Percentiles rank a stretch among this genome's conserved stretches.
phyloP scores from a whole-genome alignment of 139 green algal species.

The Chlamydomonas urium region DNA sequence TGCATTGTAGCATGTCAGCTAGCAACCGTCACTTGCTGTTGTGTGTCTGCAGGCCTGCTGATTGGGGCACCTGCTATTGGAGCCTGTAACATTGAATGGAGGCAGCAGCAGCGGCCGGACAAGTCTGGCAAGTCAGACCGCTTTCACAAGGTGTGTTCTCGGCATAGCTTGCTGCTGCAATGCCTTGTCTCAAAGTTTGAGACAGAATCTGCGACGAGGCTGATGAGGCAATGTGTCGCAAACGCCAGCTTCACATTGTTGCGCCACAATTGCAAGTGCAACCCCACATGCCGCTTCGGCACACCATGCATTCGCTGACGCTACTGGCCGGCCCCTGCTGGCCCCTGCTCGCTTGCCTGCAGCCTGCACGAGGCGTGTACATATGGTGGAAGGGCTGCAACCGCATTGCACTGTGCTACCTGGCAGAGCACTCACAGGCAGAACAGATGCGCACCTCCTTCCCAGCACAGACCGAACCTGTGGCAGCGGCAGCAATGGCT shows the following conservation, averaged over 20 bases:
- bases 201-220: no score
- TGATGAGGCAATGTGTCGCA: no score
- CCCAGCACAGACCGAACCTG: neutral
- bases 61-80: slow-evolving; percentile 20
- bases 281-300: no score
- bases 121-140: slow-evolving; percentile 34
- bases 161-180: no score
- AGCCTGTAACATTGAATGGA: slow-evolving; percentile 32
- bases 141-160: slow-evolving; percentile 38
- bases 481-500: neutral
- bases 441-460: neutral
- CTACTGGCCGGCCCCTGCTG: no score
- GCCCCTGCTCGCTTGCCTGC: no score
- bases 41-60: slow-evolving; percentile 20
- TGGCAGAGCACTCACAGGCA: no score
- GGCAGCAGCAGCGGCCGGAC: slow-evolving; percentile 45
- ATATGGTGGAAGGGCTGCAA: slow-evolving; percentile 39
- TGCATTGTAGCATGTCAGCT: neutral
- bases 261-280: no score
- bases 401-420: slow-evolving; percentile 30
- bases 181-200: no score
- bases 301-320: no score
- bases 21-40: neutral
- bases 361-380: slow-evolving; percentile 36
- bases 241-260: no score